Evolutionary conservation across 495 filamentous ascomycete genomes (phyloP), one percentile per base, ranked within the genome.

Genomic region (Xylaria longipes): DNA sequence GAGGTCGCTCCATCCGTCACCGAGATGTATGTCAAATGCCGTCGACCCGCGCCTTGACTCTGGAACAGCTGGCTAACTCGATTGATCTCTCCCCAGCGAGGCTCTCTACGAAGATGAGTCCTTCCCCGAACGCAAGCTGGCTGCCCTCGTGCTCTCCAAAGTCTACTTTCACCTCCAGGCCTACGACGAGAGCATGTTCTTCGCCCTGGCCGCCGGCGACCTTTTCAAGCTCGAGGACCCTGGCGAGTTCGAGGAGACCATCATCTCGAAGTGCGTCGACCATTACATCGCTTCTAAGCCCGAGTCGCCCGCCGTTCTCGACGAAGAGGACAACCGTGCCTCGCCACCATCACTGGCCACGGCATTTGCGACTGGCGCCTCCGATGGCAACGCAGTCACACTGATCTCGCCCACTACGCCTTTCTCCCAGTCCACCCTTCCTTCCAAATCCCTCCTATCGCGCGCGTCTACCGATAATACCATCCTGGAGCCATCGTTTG

Each of bases 131-230:
- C 93, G 96, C 75, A 93, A 95, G 78, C 90, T 98, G 54, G 97
- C 97, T 67, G 95, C 97, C 68, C 86, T 99, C 37, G 94, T 99
- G 61, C 92, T 95, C 64, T 92, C 97, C 71, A 98, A 98, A 86
- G 94, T 98, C 73, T 99, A 98, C 83, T 99, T 98, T 80, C 95
- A 99, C 79, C 90, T 99, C 58, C 93, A 97, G 83, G 97, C 97
- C 82, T 98, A 98, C 84, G 94, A 98, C 78, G 96, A 98, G 87
- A 97, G 95, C 81, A 98, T 99, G 97, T 91, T 92, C 29, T 97
- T 99, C 83, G 97, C 97, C 63, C 88, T 99, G 15, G 95, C 94
- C 41, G 95, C 97, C 25, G 97, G 97, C 46, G 95, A 97, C 75
- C 88, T 98, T 31, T 98, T 99, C 85, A 91, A 96, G 84, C 86